Evolutionary conservation across 129 eudicot genomes (phyloP), one percentile per base, ranked within the genome.

Genomic region (Chrysanthemum makinoi): DNA sequence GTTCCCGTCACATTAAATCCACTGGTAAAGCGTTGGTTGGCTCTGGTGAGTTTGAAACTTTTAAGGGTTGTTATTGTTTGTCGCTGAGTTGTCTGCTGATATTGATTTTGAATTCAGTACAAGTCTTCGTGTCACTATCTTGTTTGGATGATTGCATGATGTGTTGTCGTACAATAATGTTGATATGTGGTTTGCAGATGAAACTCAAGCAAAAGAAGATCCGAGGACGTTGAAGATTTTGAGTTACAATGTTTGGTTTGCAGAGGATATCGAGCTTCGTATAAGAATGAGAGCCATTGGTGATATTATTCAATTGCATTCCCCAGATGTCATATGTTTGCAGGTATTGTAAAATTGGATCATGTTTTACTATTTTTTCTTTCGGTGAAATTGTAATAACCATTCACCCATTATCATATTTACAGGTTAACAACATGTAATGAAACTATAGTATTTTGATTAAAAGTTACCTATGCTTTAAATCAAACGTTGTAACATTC

Each of bases 211-310:
- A 9, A 67, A 39, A 39, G 68, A 62, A 24, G 83, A 26, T 64
- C n/a, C 68, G 26, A 72, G 33, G 46, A 58, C 70, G 18, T 33
- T 86, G 77, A 94, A 94, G 92, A 76, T 94, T 63, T 72, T 94
- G 86, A 84, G 87, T 65, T 94, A 94, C 63, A 94, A 94, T 78
- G 86, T 94, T 58, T 94, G 98, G 98, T 94, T 94, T 72, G 85
- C 91, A 8, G 98, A 89, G 69, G 98, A 94, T 44, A 62, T 94
- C 54, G 95, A 89, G 83, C 67, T 87, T 87, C 78, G 72, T 16
- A 69, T 78, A 69, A 86, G 98, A 81, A 89, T 94, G 98, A 80
- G 74, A 74, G 92, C 96, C 51, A 77, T 94, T 0, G 90, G 98
- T 66, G 78, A 82, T 73, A 88, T 94, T 55, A 87, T 94, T 65